Evolutionary conservation across 1,284 basidiomycete species (phyloP).

Genomic region (Ceratobasidium sp.): DNA sequence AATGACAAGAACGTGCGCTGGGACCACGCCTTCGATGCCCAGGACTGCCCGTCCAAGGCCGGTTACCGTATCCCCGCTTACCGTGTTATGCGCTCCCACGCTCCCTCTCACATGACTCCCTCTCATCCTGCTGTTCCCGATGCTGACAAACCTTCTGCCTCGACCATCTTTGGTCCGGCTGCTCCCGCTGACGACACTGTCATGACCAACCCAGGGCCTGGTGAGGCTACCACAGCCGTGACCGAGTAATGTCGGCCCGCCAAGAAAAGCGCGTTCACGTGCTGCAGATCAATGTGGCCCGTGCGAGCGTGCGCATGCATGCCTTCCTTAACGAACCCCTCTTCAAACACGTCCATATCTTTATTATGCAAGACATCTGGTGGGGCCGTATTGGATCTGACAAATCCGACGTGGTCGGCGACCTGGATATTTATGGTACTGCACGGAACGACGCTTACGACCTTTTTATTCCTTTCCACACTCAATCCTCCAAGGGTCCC

Average conservation of each 20-base stretch:
- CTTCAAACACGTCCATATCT: neutral
- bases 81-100: too few relatives aligned
- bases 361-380: conserved; percentile 16
- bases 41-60: too few relatives aligned
- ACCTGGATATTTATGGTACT: neutral
- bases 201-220: neutral
- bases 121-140: too few relatives aligned
- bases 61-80: too few relatives aligned
- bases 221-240: neutral
- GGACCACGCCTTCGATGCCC: too few relatives aligned
- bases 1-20: too few relatives aligned
- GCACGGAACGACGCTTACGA: neutral
- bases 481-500: neutral
- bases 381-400: conserved; percentile 17
- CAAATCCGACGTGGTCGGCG: neutral
- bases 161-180: too few relatives aligned
- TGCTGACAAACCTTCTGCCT: too few relatives aligned
- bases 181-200: too few relatives aligned
- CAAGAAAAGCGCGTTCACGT: neutral
- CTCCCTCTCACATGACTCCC: too few relatives aligned
- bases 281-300: conserved; percentile 17
- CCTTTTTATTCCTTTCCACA: neutral
- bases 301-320: neutral
- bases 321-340: neutral
- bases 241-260: neutral